Evolutionary conservation across 2,329 filamentous ascomycete genomes (phyloP), one percentile per base, ranked within the genome.

Genomic region (Colletotrichum salicis): DNA sequence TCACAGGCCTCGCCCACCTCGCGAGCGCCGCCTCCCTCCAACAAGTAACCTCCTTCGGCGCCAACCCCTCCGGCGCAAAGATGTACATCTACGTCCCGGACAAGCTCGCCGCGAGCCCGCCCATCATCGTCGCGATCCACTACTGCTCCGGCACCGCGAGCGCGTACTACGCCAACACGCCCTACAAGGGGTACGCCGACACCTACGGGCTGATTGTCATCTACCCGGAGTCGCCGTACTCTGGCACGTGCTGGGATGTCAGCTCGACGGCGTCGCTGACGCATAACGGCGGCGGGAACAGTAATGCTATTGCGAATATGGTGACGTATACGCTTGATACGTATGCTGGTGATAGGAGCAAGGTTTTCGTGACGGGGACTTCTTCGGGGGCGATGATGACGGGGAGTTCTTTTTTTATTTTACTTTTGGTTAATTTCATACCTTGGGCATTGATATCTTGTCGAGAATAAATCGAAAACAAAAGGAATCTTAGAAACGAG

Each of bases 181-280:
- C 85, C 0, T 91, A 89, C 76, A 84, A 83, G 15, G 75, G 76
- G 51, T 79, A 83, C 5, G 79, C 81, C n/a, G 81, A 84, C 73
- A 75, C 80, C 61, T 78, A 84, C 71, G 83, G 83, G 55, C 83
- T 84, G 74, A 80, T 85, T 37, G 84, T 88, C 72, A 87, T 91
- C 76, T 91, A 88, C 78, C 88, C 88, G 1, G 82, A 84, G 74
- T 85, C 84, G 2, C 86, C 87, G 0, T 85, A 87, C 74, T 78
- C 78, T n/a, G 87, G 81, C 13, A 80, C 79, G 29, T 91, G 89
- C 81, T 91, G 88, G 87, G 89, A 91, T 72, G 88, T 90, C 2
- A 85, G 85, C 15, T 87, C 84, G 24, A 81, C 80, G 33, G 76
- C 77, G 35, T 83, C 88, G 0, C 82, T 91, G 2, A 86, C 84